Conservation (phyloP, 208 protist genomes). For the Acanthamoeba sp. region DNA sequence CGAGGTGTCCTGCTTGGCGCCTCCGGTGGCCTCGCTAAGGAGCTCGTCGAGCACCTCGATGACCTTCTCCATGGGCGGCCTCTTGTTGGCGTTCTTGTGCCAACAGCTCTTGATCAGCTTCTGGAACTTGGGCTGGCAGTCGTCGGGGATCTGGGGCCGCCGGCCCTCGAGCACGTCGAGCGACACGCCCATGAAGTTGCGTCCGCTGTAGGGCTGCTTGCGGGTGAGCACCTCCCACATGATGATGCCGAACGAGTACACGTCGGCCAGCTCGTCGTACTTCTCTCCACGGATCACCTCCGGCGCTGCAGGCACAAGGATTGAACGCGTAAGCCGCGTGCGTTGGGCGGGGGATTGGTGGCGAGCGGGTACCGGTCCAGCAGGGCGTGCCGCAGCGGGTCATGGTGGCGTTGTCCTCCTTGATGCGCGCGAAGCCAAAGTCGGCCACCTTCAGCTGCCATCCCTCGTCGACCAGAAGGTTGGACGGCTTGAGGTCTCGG, state of each 20-base stretch:
- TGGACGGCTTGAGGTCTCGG: slow-evolving; percentile 65
- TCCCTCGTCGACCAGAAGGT: slow-evolving; percentile 48
- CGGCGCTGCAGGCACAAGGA: background rate
- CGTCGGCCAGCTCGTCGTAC: slow-evolving; percentile 45
- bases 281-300: slow-evolving; percentile 55
- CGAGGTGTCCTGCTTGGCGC: background rate
- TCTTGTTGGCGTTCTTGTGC: background rate
- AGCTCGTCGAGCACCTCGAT: background rate
- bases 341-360: background rate
- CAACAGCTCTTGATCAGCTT: slow-evolving; percentile 68
- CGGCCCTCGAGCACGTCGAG: slow-evolving; percentile 57
- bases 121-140: background rate
- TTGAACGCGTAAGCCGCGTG: background rate
- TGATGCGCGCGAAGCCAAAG: slow-evolving; percentile 65
- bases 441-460: slow-evolving; percentile 41
- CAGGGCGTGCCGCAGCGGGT: slow-evolving; percentile 53
- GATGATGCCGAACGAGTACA: slow-evolving; percentile 69
- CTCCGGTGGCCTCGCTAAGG: background rate
- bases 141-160: slow-evolving; percentile 16
- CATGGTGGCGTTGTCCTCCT: slow-evolving; percentile 70
- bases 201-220: slow-evolving; percentile 47
- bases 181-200: slow-evolving; percentile 61
- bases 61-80: slow-evolving; percentile 29
- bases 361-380: slow-evolving; percentile 21
- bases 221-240: slow-evolving; percentile 54